Evolutionary conservation across 2,329 filamentous ascomycete species (phyloP).

Genomic region (Penicillium sp.): DNA sequence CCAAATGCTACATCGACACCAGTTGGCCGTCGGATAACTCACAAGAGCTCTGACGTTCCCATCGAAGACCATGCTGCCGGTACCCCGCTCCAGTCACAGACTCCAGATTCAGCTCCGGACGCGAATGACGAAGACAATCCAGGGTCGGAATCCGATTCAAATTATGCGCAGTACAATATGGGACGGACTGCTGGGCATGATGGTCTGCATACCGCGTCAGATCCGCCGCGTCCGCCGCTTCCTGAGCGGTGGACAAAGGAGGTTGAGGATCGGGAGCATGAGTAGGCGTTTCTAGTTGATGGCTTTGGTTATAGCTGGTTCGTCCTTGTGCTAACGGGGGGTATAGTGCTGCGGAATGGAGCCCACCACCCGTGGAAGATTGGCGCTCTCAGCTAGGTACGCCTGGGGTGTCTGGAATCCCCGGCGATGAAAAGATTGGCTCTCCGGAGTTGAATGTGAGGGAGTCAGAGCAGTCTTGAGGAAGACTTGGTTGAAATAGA

Average conservation of each 20-base stretch:
- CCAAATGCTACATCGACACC: neutral
- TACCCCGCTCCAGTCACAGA: neutral
- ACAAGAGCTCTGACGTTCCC: neutral
- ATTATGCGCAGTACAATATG: neutral
- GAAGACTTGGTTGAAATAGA: neutral
- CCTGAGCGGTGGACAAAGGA: conserved; percentile 5
- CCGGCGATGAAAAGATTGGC: neutral
- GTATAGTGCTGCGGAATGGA: neutral
- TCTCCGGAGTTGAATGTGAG: neutral
- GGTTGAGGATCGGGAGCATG: neutral
- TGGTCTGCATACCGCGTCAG: neutral
- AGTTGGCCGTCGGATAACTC: neutral
- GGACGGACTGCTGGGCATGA: neutral
- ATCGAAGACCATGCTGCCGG: neutral
- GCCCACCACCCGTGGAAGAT: neutral
- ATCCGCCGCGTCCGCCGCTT: conserved; percentile 1
- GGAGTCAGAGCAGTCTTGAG: neutral
- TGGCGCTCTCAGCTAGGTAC: neutral
- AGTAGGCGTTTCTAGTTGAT: neutral
- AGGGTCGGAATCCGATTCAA: neutral
- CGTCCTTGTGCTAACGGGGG: neutral
- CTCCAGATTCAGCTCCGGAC: neutral
- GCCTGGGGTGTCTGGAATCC: neutral
- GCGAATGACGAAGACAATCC: neutral
- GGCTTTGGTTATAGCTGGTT: neutral